These are phyloP conservation scores for Russula lepida DNA, from an alignment of 768 basidiomycete genomes.

Conservation along the genomic window DNA sequence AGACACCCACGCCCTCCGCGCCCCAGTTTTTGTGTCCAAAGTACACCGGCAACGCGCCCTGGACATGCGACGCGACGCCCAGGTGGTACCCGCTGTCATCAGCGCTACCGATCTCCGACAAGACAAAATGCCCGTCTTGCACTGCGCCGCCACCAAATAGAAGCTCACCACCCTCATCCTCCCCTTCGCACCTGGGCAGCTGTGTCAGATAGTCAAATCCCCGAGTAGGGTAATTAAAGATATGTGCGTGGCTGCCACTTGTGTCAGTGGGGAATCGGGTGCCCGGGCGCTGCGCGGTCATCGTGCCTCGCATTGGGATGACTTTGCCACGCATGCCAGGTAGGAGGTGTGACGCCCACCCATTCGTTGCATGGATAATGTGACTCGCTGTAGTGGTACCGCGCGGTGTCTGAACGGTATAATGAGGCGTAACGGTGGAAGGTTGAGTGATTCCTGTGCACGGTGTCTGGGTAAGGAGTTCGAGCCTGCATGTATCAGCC, in stretches of 20 bases:
- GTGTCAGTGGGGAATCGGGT: conserved; percentile 23
- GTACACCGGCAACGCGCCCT: conserved; percentile 44
- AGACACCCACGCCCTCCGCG: conserved; percentile 30
- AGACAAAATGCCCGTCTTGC: conserved; percentile 25
- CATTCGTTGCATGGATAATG: conserved; percentile 81
- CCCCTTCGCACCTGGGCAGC: conserved; percentile 24
- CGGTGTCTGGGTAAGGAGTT: conserved; percentile 51
- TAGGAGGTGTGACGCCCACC: conserved; percentile 68
- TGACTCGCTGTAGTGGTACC: conserved; percentile 51
- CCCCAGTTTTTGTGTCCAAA: conserved; percentile 44
- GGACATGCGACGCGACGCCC: conserved; percentile 35
- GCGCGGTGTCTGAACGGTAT: conserved; percentile 51
- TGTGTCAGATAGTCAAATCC: conserved; percentile 67
- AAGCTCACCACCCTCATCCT: conserved; percentile 36
- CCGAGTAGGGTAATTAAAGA: conserved; percentile 42
- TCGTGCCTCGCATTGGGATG: conserved; percentile 48
- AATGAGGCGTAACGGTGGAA: conserved; percentile 28
- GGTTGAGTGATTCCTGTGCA: conserved; percentile 43
- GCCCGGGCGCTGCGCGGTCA: conserved; percentile 60
- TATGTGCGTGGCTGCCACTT: conserved; percentile 44
- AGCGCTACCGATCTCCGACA: conserved; percentile 27
- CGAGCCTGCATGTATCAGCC: conserved; percentile 36
- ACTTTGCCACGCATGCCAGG: conserved; percentile 53
- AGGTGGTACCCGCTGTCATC: conserved; percentile 33
- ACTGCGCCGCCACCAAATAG: conserved; percentile 62